A percentile compares a stretch with the other conserved stretches of the same genome.
Evolutionary conservation across 306 rosid species (phyloP).

Genomic region (Spatholobus suberectus): DNA sequence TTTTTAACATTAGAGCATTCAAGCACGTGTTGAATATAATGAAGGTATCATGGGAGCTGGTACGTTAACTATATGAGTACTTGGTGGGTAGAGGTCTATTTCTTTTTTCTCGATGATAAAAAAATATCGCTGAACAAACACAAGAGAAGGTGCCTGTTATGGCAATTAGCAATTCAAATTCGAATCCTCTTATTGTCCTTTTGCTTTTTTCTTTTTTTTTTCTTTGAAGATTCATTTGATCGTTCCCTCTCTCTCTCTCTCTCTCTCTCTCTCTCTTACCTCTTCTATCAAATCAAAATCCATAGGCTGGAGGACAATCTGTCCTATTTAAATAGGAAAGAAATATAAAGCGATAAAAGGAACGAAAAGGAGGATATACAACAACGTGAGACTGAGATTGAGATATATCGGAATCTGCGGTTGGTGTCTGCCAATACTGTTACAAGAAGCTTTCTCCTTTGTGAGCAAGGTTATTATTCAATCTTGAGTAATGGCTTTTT

Average conservation of each 20-base stretch:
- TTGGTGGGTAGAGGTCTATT: neutral
- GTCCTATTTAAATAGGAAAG: conserved; percentile 33
- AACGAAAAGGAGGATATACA: neutral
- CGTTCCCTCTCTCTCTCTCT: neutral
- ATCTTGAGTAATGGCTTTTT: conserved; percentile 7
- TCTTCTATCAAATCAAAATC: conserved; percentile 10
- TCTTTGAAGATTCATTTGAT: conserved; percentile 8
- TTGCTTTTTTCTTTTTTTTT: no score
- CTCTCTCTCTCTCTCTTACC: neutral
- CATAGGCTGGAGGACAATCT: conserved; percentile 27
- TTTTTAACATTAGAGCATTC: neutral
- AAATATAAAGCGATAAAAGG: neutral
- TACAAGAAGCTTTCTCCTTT: conserved; percentile 14
- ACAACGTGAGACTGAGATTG: conserved; percentile 13
- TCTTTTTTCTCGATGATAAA: neutral
- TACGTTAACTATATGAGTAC: neutral
- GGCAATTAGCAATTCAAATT: conserved; percentile 2
- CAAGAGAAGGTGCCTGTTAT: neutral
- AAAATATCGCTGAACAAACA: neutral
- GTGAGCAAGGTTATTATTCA: conserved; percentile 19
- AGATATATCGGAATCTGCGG: conserved; percentile 39
- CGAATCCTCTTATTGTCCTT: neutral
- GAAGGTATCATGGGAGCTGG: neutral
- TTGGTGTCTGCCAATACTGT: conserved; percentile 46
- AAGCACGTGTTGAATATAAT: neutral